Percentiles rank a stretch among this genome's conserved stretches.
These are phyloP conservation scores for Aspergillus kassunensis DNA, from an alignment of 495 filamentous ascomycete species.

Conservation along the genomic window DNA sequence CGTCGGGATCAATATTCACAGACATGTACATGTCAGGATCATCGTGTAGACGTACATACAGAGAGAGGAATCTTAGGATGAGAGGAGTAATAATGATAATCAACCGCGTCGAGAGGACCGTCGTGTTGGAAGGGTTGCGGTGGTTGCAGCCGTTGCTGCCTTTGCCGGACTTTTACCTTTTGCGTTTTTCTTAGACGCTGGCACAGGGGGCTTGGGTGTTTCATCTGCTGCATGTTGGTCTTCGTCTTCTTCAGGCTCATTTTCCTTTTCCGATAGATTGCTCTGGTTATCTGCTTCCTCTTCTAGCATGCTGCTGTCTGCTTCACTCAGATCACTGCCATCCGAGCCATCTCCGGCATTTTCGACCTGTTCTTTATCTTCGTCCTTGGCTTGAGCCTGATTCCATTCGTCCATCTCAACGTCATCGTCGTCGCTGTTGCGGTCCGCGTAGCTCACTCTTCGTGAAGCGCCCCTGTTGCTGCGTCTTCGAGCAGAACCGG, in stretches of 20 bases:
- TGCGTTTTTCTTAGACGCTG: constrained; percentile 20
- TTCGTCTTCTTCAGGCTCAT: constrained; percentile 24
- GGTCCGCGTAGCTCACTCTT: constrained; percentile 51
- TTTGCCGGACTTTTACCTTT: constrained; percentile 6
- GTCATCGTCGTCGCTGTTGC: constrained; percentile 56
- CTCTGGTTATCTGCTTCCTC: constrained; percentile 11
- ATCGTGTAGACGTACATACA: constrained; percentile 2
- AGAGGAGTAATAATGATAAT: background rate
- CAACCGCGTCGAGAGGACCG: constrained; percentile 39
- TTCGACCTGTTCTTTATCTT: constrained; percentile 25
- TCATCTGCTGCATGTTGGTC: constrained; percentile 4
- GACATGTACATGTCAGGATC: background rate
- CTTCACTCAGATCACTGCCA: constrained; percentile 17
- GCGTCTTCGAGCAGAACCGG: constrained; percentile 34
- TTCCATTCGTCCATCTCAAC: constrained; percentile 48
- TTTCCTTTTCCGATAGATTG: constrained; percentile 12
- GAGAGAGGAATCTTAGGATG: no score
- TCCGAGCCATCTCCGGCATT: constrained; percentile 24
- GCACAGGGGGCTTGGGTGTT: constrained; percentile 10
- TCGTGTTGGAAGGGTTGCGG: constrained; percentile 33
- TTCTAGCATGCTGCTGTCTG: constrained; percentile 10
- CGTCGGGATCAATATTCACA: background rate
- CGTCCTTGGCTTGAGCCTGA: constrained; percentile 23
- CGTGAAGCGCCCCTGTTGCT: constrained; percentile 34
- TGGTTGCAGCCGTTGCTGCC: constrained; percentile 11